These are phyloP conservation scores for Thermochaetoides thermophila DNA, from an alignment of 495 filamentous ascomycete genomes.

Conservation along the genomic window DNA sequence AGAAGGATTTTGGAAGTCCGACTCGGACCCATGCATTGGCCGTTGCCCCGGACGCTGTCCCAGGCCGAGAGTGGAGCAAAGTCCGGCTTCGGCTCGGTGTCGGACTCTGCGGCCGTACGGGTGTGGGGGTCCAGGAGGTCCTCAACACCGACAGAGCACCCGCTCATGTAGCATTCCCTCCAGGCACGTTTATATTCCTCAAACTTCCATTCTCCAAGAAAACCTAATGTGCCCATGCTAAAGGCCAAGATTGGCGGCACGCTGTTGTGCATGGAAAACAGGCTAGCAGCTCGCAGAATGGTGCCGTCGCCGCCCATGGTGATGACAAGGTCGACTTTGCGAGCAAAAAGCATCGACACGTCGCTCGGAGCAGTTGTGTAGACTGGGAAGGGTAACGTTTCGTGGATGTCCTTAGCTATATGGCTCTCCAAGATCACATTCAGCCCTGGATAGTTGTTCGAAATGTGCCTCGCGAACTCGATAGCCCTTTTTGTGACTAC, in stretches of 20 bases:
- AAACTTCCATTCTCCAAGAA: conserved; percentile 94
- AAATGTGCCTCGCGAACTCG: conserved; percentile 70
- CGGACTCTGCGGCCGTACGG: conserved; percentile 16
- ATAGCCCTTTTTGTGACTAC: conserved; percentile 56
- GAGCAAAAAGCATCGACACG: conserved; percentile 23
- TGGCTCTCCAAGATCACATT: conserved; percentile 71
- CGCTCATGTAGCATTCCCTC: conserved; percentile 86
- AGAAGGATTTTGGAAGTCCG: conserved; percentile 67
- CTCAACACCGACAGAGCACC: conserved; percentile 41
- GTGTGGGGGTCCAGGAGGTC: conserved; percentile 32
- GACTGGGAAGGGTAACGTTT: conserved; percentile 61
- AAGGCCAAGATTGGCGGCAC: conserved; percentile 92
- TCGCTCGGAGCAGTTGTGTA: conserved; percentile 40
- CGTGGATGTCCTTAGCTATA: conserved; percentile 58
- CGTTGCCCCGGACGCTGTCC: conserved; percentile 64
- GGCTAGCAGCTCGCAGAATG: conserved; percentile 76
- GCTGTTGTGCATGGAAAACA: conserved; percentile 67
- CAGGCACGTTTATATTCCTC: conserved; percentile 79
- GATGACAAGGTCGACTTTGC: conserved; percentile 70
- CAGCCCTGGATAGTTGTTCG: conserved; percentile 61
- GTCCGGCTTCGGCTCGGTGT: conserved; percentile 2
- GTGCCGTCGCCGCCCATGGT: conserved; percentile 94
- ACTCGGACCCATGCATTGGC: conserved; percentile 64
- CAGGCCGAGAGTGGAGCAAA: conserved; percentile 27
- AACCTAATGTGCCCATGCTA: conserved; percentile 91